phyloP scores from a whole-genome alignment of 176 grass and related monocot genomes.

The Oryza brachyantha region DNA sequence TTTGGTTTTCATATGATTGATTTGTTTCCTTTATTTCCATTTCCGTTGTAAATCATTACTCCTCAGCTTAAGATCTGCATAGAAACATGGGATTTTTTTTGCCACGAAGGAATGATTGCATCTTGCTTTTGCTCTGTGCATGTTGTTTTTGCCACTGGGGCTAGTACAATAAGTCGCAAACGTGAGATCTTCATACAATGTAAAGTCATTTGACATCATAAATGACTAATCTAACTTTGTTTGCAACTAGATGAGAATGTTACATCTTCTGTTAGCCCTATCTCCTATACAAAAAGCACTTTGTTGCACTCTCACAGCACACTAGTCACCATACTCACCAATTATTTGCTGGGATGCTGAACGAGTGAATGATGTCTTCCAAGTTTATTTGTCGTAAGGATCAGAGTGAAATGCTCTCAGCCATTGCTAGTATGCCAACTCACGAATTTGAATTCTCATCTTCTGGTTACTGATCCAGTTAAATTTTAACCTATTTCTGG shows the following conservation, averaged over 20 bases:
- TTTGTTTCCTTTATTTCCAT: not conserved
- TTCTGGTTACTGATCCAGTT: not conserved
- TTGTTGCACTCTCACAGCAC: not conserved
- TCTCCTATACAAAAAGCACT: not conserved
- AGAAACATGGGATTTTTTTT: not conserved
- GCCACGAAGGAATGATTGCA: not conserved
- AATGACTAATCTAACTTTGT: not conserved
- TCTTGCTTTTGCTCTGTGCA: not conserved
- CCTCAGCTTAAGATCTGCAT: not conserved
- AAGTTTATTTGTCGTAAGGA: not conserved
- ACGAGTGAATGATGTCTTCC: not conserved
- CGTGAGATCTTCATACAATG: not conserved
- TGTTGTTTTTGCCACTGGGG: not conserved
- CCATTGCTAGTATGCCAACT: not conserved
- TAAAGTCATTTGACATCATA: not conserved
- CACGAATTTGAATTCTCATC: not conserved
- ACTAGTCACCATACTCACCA: not conserved
- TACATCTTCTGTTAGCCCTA: not conserved
- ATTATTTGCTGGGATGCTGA: not conserved
- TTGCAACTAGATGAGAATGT: not conserved
- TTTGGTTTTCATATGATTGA: not conserved
- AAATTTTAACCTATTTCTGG: not conserved
- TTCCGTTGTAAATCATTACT: not conserved
- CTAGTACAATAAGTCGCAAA: not conserved
- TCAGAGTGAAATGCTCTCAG: not conserved